These are phyloP conservation scores for Esteya vermicola DNA, from an alignment of 2,329 filamentous ascomycete species.

Conservation along the genomic window DNA sequence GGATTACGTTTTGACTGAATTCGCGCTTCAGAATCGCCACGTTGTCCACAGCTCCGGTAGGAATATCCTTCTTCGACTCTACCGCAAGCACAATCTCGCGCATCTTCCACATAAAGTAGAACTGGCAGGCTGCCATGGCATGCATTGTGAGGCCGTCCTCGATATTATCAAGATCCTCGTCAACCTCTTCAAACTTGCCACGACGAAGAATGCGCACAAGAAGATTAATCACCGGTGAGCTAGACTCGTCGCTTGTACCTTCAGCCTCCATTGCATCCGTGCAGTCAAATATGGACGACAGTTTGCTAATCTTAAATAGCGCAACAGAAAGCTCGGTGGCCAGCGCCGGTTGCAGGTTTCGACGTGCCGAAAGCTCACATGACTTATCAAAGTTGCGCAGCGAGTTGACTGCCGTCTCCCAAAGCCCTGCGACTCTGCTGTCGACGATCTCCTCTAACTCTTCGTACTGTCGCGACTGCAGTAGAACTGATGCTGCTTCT, in stretches of 20 bases:
- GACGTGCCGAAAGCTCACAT: slow-evolving; percentile 56
- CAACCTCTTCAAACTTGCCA: slow-evolving; percentile 53
- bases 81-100: slow-evolving; percentile 42
- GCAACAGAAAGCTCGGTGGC: slow-evolving; percentile 60
- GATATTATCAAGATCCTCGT: slow-evolving; percentile 56
- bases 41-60: slow-evolving; percentile 44
- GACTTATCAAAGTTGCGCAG: slow-evolving; percentile 58
- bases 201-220: slow-evolving; percentile 61
- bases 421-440: slow-evolving; percentile 64
- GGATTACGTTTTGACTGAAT: slow-evolving; percentile 49
- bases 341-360: slow-evolving; percentile 49
- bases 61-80: slow-evolving; percentile 37
- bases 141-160: slow-evolving; percentile 69
- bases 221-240: slow-evolving; percentile 46
- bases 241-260: slow-evolving; percentile 31
- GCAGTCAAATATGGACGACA: slow-evolving; percentile 68
- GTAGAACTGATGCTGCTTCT: slow-evolving; percentile 68
- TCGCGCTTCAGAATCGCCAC: slow-evolving; percentile 40
- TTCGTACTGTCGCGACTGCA: slow-evolving; percentile 75
- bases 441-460: slow-evolving; percentile 80
- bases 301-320: slow-evolving; percentile 64
- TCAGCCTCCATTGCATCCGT: slow-evolving; percentile 57
- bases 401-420: slow-evolving; percentile 69
- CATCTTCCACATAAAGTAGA: slow-evolving; percentile 95
- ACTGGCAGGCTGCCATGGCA: slow-evolving; percentile 61